phyloP scores from a whole-genome alignment of 1,139 yeast genomes.

The Pichia inconspicua region DNA sequence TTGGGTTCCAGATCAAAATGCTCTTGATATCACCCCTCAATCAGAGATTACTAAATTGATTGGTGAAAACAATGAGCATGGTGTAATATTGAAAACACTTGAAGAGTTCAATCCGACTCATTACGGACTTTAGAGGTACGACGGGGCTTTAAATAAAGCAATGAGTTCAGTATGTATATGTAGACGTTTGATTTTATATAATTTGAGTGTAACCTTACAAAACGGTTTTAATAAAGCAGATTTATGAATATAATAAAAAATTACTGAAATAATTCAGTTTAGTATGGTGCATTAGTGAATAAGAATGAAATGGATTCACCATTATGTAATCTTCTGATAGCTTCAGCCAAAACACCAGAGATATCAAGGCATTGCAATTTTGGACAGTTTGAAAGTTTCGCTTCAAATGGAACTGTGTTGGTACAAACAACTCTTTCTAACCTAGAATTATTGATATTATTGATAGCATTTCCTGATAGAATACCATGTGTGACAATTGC shows the following conservation, averaged over 20 bases:
- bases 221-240: neutral
- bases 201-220: neutral
- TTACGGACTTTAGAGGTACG: conserved; percentile 31
- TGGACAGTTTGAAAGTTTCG: conserved; percentile 60
- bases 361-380: conserved; percentile 79
- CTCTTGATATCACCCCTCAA: conserved; percentile 33
- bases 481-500: conserved; percentile 97
- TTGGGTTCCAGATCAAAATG: conserved; percentile 81
- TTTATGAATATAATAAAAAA: neutral
- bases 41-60: conserved; percentile 37
- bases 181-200: neutral
- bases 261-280: conserved; percentile 7
- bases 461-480: conserved; percentile 79
- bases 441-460: conserved; percentile 70
- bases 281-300: conserved; percentile 66
- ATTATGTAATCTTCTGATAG: conserved; percentile 90
- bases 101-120: conserved; percentile 45
- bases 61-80: conserved; percentile 36
- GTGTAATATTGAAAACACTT: conserved; percentile 49
- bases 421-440: conserved; percentile 83
- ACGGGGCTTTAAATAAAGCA: neutral
- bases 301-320: conserved; percentile 93
- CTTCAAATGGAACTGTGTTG: conserved; percentile 87
- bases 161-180: neutral
- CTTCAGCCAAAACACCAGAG: conserved; percentile 88